These are phyloP conservation scores for Trichoderma erinaceum DNA, from an alignment of 495 filamentous ascomycete genomes.

Conservation along the genomic window DNA sequence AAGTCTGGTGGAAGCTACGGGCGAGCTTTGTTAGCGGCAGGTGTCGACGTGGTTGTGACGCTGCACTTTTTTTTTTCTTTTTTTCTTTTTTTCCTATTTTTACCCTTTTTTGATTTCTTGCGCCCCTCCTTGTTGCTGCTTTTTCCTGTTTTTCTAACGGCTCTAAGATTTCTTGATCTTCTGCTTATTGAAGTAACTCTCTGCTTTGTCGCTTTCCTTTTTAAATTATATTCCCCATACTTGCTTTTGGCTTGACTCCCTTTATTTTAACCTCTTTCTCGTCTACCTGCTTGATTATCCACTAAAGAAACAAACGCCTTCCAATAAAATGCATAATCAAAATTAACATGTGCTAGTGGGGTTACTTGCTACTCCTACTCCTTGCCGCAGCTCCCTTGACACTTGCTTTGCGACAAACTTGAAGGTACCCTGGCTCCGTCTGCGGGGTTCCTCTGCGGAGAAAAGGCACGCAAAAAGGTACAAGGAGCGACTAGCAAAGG, in stretches of 20 bases:
- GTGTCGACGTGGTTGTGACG: slow-evolving; percentile 14
- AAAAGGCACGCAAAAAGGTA: not conserved
- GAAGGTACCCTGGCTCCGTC: slow-evolving; percentile 7
- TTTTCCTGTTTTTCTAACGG: not conserved
- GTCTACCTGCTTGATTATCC: not conserved
- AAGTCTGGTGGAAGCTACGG: slow-evolving; percentile 7
- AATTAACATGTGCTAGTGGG: slow-evolving; percentile 13
- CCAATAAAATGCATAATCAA: not conserved
- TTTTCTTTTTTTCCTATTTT: not conserved
- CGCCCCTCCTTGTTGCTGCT: not conserved
- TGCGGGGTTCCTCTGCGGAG: not conserved
- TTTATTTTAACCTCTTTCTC: not conserved
- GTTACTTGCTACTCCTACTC: not conserved
- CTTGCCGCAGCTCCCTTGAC: not conserved
- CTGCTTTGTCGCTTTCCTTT: too few relatives aligned
- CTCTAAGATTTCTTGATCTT: not conserved
- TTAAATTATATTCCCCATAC: too few relatives aligned
- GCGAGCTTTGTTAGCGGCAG: slow-evolving; percentile 13
- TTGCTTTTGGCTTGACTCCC: too few relatives aligned
- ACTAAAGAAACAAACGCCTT: not conserved
- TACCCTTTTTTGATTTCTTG: not conserved
- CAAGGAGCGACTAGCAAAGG: not conserved
- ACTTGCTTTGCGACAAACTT: not conserved
- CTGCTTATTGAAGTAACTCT: not conserved
- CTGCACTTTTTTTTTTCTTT: not conserved